Evolutionary conservation across 1,139 yeast genomes (phyloP), one percentile per base, ranked within the genome.

Genomic region (Taiozyma onychis): DNA sequence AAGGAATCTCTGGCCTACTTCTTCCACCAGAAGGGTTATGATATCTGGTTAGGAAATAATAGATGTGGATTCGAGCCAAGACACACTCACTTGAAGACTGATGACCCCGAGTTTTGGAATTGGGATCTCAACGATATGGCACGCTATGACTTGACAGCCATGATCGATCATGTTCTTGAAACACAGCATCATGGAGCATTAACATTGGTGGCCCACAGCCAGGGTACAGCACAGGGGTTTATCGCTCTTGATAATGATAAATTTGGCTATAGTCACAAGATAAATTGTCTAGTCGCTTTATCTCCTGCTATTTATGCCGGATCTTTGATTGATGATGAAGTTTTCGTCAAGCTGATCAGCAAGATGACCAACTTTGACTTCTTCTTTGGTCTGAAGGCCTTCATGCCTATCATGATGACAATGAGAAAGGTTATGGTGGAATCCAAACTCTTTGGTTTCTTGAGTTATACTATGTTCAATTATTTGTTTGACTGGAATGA

Each of bases 251-350:
- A 72, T 44, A 77, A 81, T 65, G 74, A 78, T 49, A 67, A 70
- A 27, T 76, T 75, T 32, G 71, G 67, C 3, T 56, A 75, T 34
- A 51, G 75, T 51, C 69, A 70, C 3, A 81, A 81, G 56, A 66
- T 93, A 24, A 84, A 82, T 51, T 74, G 78, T 52, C 87, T 90
- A 61, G 73, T 87, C 46, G 88, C 95, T 0, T 68, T 93, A 49
- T 87, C 97, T 0, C 98, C 99, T 0, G 98, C 98, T 0, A 81
- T 88, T 2, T 93, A 80, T 63, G 95, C 96, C 0, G 98, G 98
- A 0, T 72, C 80, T 1, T 66, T 90, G 44, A 72, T 91, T 41
- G 75, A 81, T 55, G 75, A 78, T 37, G 75, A 83, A 44, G 50
- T 68, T 3, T 85, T 85, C 59, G 75, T 86, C 43, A 64, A 57